These are phyloP conservation scores for Cercophora scortea DNA, from an alignment of 495 filamentous ascomycete genomes.

Conservation along the genomic window DNA sequence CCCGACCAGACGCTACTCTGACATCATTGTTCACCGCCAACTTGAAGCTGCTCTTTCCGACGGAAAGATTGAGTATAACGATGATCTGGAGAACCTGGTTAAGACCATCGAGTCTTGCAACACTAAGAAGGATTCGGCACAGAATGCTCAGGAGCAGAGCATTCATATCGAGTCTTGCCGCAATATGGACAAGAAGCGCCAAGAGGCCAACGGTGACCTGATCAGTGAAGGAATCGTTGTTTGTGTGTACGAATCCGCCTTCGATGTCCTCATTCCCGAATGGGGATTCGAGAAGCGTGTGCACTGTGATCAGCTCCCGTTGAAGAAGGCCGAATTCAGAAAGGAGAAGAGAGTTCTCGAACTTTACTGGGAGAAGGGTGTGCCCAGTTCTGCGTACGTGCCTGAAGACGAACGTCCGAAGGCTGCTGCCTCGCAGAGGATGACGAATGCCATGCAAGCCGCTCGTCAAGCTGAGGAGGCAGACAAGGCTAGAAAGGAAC, in stretches of 20 bases:
- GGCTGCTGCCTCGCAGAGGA: conserved; percentile 56
- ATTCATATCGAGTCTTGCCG: conserved; percentile 97
- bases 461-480: conserved; percentile 73
- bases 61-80: conserved; percentile 73
- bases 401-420: conserved; percentile 95
- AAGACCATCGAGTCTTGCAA: conserved; percentile 97
- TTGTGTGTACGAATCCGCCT: conserved; percentile 97
- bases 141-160: conserved; percentile 95
- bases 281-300: conserved; percentile 99
- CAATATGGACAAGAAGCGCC: conserved; percentile 80
- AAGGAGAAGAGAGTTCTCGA: conserved; percentile 91
- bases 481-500: conserved; percentile 68
- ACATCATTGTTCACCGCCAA: conserved; percentile 92
- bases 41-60: conserved; percentile 81
- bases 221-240: conserved; percentile 96
- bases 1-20: conserved; percentile 88
- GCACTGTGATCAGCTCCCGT: conserved; percentile 92
- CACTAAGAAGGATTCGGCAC: conserved; percentile 97
- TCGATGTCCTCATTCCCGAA: conserved; percentile 96
- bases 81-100: conserved; percentile 77
- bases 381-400: conserved; percentile 90
- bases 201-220: conserved; percentile 79
- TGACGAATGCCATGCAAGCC: conserved; percentile 66
- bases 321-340: conserved; percentile 97
- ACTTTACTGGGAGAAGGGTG: conserved; percentile 99